Percentiles rank a stretch among this genome's conserved stretches.
Evolutionary conservation across 768 basidiomycete genomes (phyloP).

Genomic region (Sutorius australiensis): DNA sequence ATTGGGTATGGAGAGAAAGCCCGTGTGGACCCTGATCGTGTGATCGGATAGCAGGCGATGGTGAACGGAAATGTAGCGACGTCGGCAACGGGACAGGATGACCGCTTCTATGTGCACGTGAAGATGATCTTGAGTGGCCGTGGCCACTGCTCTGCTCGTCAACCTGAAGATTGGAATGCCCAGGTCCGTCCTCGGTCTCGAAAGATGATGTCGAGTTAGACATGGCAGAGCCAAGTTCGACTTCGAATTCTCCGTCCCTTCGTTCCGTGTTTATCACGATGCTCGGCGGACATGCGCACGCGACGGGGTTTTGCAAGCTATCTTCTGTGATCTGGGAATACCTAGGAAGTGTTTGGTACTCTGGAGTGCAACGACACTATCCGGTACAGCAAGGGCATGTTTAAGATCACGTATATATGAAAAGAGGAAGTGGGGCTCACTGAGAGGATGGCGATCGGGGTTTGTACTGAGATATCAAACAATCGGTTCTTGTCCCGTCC

Average conservation of each 20-base stretch:
- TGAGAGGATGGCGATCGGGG: slow-evolving; percentile 83
- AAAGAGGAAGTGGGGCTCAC: slow-evolving; percentile 43
- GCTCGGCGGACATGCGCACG: slow-evolving; percentile 43
- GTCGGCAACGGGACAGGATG: background rate
- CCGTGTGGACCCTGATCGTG: background rate
- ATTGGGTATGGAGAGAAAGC: background rate
- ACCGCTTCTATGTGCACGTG: background rate
- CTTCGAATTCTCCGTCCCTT: slow-evolving; percentile 2
- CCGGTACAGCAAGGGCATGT: background rate
- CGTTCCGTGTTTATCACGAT: background rate
- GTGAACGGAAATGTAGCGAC: background rate
- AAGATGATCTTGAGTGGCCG: slow-evolving; percentile 1
- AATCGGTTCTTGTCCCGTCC: slow-evolving; percentile 73
- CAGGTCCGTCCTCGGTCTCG: slow-evolving; percentile 4
- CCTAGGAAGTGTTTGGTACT: slow-evolving; percentile 74
- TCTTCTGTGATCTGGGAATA: slow-evolving; percentile 48
- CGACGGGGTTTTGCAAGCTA: background rate
- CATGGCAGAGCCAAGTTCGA: slow-evolving; percentile 26
- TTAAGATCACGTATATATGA: background rate
- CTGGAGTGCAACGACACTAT: slow-evolving; percentile 80
- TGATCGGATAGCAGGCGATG: background rate
- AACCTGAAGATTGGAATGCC: background rate
- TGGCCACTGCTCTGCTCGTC: background rate
- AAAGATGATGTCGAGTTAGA: slow-evolving; percentile 34
- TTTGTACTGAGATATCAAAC: slow-evolving; percentile 86